Base-by-base conservation (phyloP, 257 asterid genomes). In the Phtheirospermum japonicum region DNA sequence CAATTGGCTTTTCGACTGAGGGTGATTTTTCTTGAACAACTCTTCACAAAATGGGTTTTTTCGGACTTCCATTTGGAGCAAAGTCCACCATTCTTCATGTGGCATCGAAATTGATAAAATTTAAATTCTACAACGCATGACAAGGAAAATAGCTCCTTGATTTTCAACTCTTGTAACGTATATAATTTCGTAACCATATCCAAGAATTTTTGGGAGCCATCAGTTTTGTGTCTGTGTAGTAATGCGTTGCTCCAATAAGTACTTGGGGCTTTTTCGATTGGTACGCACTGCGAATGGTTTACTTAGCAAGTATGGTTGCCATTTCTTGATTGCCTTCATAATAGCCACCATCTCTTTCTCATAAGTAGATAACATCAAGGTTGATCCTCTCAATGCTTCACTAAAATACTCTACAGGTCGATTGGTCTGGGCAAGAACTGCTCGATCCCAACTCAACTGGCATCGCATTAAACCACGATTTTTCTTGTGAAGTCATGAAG, bases 381-480 rank as follows among this genome's bases (percentile, higher is more conserved):
- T n/a, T n/a, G n/a, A n/a, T n/a, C n/a, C n/a, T n/a, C n/a, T 33
- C 8, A 61, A 13, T 23, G 43, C 67, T 11, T 61, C 40, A 43
- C 67, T 61, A 3, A 61, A 45, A n/a, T 43, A 61, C 0, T 42
- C 43, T 1, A 61, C 6, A 0, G 56, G 57, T 7, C 9, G 17
- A 10, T 26, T 26, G 0, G 19, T 7, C 12, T 60, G 65, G 5
- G 52, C 4, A 0, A 51, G 34, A 1, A 64, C 11, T 0, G 31
- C 69, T 18, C 48, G 2, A 54, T 53, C 0, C 70, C 70, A 4
- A 2, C 39, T 9, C 53, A 39, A 20, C 52, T 4, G 2, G 72
- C 59, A 28, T 67, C 49, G 20, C 65, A 57, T 6, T 66, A 49
- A 14, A 57, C 9, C 10, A 56, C 59, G 8, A 45, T 57, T 3